Percentiles rank a stretch among this genome's conserved stretches.
These are phyloP conservation scores for Arachis stenosperma DNA, from an alignment of 306 rosid genomes.

Conservation along the genomic window DNA sequence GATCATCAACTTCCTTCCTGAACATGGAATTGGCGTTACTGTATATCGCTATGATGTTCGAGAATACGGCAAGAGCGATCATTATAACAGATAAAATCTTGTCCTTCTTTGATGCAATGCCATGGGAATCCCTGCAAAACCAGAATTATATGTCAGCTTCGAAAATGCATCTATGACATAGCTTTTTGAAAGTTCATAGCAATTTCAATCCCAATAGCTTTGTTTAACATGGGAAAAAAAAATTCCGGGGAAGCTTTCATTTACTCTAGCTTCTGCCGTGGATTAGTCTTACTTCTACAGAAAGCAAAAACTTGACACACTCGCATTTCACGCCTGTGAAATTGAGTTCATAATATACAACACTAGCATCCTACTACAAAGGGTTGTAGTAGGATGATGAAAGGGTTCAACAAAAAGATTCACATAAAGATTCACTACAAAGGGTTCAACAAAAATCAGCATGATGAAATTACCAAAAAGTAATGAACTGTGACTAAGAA, in stretches of 20 bases:
- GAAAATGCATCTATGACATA: neutral
- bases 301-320: neutral
- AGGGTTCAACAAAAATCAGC: slow-evolving; percentile 7
- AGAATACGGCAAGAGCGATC: slow-evolving; percentile 77
- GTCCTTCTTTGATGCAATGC: slow-evolving; percentile 77
- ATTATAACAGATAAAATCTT: slow-evolving; percentile 65
- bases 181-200: neutral
- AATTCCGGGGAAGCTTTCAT: slow-evolving; percentile 1
- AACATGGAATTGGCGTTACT: slow-evolving; percentile 51
- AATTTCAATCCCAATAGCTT: slow-evolving; percentile 4
- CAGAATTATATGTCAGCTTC: slow-evolving; percentile 1
- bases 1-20: slow-evolving; percentile 27
- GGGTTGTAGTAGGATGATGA: no score
- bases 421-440: slow-evolving; percentile 24
- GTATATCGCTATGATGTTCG: slow-evolving; percentile 64
- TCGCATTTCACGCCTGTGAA: neutral
- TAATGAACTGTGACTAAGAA: slow-evolving; percentile 8
- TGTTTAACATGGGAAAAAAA: neutral
- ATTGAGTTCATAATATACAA: slow-evolving; percentile 7
- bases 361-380: neutral
- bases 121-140: slow-evolving; percentile 64
- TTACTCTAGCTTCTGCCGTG: slow-evolving; percentile 6
- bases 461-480: neutral
- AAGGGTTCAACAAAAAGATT: no score
- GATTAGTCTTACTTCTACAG: neutral